phyloP scores from a whole-genome alignment of 441 rosid species.

The Jatropha multifida region DNA sequence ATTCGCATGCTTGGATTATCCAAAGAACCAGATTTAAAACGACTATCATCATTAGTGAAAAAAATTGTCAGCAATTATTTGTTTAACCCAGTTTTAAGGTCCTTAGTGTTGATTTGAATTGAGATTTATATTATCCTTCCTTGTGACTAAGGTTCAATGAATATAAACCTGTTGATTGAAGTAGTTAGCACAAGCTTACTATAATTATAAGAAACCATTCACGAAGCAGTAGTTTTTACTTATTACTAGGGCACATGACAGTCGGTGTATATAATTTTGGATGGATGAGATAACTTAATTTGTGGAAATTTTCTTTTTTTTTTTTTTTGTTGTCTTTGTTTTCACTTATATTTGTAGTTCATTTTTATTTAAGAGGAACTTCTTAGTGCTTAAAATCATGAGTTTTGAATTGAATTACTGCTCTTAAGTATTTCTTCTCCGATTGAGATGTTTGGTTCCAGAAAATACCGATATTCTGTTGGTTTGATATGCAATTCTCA shows the following conservation, averaged over 20 bases:
- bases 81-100: not conserved
- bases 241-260: not conserved
- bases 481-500: not conserved
- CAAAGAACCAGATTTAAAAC: not conserved
- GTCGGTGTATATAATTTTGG: not conserved
- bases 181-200: not conserved
- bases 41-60: not conserved
- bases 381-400: not conserved
- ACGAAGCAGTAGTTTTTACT: not conserved
- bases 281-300: not conserved
- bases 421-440: not conserved
- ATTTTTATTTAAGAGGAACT: not conserved
- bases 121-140: not conserved
- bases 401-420: not conserved
- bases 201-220: not conserved
- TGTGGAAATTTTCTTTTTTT: not conserved
- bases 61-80: not conserved
- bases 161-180: not conserved
- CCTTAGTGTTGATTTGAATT: not conserved
- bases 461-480: not conserved
- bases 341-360: not conserved
- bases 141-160: not conserved
- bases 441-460: not conserved
- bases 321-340: not conserved
- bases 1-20: not conserved